phyloP scores from a whole-genome alignment of 139 green algal species.

The Gonium pectorale region DNA sequence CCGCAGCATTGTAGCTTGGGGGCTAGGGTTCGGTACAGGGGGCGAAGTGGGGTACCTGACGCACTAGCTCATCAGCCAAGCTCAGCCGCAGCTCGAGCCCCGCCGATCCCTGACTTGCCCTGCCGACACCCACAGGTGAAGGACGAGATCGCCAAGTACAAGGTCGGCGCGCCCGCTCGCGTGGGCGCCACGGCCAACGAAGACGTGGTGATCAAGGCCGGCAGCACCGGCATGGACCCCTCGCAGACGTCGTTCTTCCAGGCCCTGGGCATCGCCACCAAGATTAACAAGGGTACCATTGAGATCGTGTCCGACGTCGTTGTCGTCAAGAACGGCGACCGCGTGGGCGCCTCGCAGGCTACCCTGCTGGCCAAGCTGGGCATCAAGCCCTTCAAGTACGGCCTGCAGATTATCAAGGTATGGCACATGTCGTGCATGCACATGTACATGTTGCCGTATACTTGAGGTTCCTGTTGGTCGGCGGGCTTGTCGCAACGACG shows the following conservation, averaged over 20 bases:
- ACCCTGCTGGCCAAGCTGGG: constrained; percentile 98
- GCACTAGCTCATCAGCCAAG: too few species aligned
- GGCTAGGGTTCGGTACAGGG: too few species aligned
- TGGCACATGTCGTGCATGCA: too few species aligned
- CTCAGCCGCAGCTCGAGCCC: too few species aligned
- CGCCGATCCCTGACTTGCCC: too few species aligned
- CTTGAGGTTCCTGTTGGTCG: too few species aligned
- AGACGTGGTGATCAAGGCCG: constrained; percentile 90
- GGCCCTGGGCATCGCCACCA: constrained; percentile 99
- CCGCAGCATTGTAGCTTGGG: too few species aligned
- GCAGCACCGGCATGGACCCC: constrained; percentile 97
- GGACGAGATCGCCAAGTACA: constrained; percentile 88
- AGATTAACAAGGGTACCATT: constrained; percentile 99
- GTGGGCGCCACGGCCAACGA: constrained; percentile 92
- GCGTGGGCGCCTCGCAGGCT: constrained; percentile 96
- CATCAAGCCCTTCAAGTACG: constrained; percentile 99
- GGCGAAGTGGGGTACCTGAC: too few species aligned
- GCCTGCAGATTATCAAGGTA: constrained; percentile 83
- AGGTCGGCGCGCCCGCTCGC: constrained; percentile 92
- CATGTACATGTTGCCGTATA: too few species aligned
- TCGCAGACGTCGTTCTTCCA: constrained; percentile 99
- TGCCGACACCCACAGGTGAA: constrained; percentile 57
- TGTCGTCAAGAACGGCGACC: constrained; percentile 90
- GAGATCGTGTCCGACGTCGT: constrained; percentile 95
- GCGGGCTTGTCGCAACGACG: too few species aligned